phyloP scores from a whole-genome alignment of 148 eudicot genomes.

The Drosera capensis region DNA sequence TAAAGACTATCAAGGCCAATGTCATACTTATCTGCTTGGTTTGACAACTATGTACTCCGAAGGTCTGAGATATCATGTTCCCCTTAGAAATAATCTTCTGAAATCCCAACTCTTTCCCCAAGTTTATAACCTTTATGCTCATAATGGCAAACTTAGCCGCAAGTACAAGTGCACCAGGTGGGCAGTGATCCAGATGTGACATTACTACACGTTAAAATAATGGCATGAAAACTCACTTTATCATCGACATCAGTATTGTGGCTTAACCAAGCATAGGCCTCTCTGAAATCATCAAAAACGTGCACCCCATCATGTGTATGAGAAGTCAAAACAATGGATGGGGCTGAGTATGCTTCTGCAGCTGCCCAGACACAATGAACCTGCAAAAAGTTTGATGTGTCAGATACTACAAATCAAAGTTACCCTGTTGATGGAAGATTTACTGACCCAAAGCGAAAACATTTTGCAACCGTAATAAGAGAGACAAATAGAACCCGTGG shows the following conservation, averaged over 20 bases:
- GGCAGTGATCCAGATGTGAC: background rate
- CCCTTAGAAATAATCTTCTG: too few relatives aligned
- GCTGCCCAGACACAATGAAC: slow-evolving; percentile 99
- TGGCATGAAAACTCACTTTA: slow-evolving; percentile 44
- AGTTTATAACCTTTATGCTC: too few relatives aligned
- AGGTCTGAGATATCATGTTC: too few relatives aligned
- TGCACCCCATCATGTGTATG: slow-evolving; percentile 78
- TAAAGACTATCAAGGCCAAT: too few relatives aligned
- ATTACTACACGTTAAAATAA: background rate
- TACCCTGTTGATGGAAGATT: background rate
- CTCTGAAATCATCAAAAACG: slow-evolving; percentile 97
- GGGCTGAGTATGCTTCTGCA: slow-evolving; percentile 98
- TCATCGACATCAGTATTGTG: slow-evolving; percentile 98
- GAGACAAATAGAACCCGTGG: too few relatives aligned
- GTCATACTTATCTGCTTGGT: too few relatives aligned
- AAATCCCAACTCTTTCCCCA: too few relatives aligned
- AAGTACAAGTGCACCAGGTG: too few relatives aligned
- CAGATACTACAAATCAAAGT: background rate
- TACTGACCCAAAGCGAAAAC: too few relatives aligned
- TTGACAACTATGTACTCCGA: too few relatives aligned
- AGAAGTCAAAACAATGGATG: slow-evolving; percentile 87
- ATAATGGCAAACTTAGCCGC: too few relatives aligned
- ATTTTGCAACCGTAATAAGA: too few relatives aligned
- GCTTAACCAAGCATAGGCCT: slow-evolving; percentile 91
- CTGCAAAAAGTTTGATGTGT: slow-evolving; percentile 20